Conservation (phyloP, 768 basidiomycete genomes). For the Rubroboletus satanas region DNA sequence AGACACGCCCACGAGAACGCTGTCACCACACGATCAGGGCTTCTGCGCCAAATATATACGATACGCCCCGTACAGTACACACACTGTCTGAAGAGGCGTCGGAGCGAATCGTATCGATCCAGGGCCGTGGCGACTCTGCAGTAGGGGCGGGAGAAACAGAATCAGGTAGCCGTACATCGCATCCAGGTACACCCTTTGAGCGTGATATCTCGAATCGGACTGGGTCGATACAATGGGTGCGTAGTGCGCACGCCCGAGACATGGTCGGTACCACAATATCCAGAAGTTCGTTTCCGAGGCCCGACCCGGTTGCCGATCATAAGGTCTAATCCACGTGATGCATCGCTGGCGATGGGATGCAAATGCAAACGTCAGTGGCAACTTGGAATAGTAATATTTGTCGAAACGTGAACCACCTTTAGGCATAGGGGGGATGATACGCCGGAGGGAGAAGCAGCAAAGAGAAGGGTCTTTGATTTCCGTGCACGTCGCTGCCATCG, state of each 20-base stretch:
- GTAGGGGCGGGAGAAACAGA: not conserved
- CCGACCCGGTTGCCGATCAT: not conserved
- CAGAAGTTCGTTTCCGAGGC: not conserved
- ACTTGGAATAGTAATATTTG: not conserved
- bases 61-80: not conserved
- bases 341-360: not conserved
- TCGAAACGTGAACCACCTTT: not conserved
- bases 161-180: not conserved
- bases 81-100: not conserved
- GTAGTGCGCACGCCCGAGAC: not conserved
- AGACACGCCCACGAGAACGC: not conserved
- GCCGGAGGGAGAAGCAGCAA: not conserved
- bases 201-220: constrained; percentile 6
- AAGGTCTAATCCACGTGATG: too few relatives aligned
- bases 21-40: not conserved
- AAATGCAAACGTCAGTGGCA: not conserved
- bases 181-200: not conserved
- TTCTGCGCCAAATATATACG: not conserved
- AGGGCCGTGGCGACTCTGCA: not conserved
- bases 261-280: not conserved
- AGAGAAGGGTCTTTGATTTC: not conserved
- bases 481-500: not conserved
- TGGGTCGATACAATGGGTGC: not conserved
- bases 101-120: not conserved
- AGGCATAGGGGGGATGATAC: not conserved